Evolutionary conservation across 305 asterid genomes (phyloP).

Genomic region (Solanum hybrid): DNA sequence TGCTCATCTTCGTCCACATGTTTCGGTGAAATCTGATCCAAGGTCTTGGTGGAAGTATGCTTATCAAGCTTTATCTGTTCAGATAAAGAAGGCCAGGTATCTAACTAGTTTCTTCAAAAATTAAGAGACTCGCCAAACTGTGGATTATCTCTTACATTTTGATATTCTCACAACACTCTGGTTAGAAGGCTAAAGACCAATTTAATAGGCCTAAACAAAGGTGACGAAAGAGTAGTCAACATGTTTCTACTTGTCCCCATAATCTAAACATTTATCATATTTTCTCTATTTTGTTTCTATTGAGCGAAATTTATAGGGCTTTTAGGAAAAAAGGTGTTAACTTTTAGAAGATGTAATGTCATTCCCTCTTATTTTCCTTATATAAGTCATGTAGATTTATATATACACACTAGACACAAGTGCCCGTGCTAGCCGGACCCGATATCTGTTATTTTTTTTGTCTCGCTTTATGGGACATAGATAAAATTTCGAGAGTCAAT

Average conservation of each 20-base stretch:
- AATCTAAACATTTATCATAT: neutral
- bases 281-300: neutral
- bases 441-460: neutral
- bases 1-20: slow-evolving; percentile 84
- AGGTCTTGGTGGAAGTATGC: slow-evolving; percentile 97
- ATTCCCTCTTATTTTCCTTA: neutral
- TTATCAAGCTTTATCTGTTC: slow-evolving; percentile 62
- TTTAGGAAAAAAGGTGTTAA: neutral
- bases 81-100: slow-evolving; percentile 81
- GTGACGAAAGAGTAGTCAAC: neutral
- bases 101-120: neutral
- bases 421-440: neutral
- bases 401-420: neutral
- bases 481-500: neutral
- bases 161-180: neutral
- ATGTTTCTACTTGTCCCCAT: neutral
- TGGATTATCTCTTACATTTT: neutral
- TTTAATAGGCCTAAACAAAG: neutral
- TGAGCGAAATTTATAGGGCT: neutral
- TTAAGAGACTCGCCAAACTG: neutral
- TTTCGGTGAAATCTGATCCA: slow-evolving; percentile 54
- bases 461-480: neutral
- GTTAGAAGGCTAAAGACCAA: neutral
- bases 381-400: neutral
- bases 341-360: neutral